Conservation (phyloP, 495 filamentous ascomycete genomes). For the Cryomyces minteri region DNA sequence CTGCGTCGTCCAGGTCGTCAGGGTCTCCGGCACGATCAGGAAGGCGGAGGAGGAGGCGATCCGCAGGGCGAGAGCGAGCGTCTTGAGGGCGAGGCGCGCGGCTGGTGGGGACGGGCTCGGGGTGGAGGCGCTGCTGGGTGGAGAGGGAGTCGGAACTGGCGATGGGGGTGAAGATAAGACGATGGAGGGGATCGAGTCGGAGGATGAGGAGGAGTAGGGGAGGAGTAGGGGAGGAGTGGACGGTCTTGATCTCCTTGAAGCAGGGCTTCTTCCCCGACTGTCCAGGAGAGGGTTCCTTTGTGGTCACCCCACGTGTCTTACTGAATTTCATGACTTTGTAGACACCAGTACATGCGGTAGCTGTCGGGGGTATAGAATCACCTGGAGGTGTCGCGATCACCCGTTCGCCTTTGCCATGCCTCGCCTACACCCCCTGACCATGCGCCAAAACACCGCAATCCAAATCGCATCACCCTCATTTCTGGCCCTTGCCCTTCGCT, state of each 20-base stretch:
- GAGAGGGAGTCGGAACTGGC: slow-evolving; percentile 8
- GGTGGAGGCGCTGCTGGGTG: slow-evolving; percentile 1
- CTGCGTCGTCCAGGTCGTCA: slow-evolving; percentile 70
- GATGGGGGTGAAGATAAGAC: slow-evolving; percentile 21
- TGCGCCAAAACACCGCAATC: not conserved
- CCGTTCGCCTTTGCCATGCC: no score
- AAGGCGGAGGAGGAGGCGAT: slow-evolving; percentile 85
- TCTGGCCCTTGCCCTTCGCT: slow-evolving; percentile 68
- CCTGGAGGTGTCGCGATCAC: no score
- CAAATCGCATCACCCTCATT: slow-evolving; percentile 18
- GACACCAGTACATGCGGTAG: no score
- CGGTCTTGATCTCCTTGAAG: not conserved
- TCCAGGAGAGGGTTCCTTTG: no score
- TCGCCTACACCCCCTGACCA: no score
- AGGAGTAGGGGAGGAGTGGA: slow-evolving; percentile 21
- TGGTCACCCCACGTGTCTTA: no score
- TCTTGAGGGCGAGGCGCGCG: slow-evolving; percentile 37
- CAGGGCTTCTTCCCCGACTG: no score
- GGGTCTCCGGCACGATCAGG: slow-evolving; percentile 83
- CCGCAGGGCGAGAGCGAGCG: slow-evolving; percentile 48
- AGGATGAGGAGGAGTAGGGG: slow-evolving; percentile 25
- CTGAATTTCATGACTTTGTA: no score
- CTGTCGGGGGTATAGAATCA: no score
- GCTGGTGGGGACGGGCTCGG: slow-evolving; percentile 10
- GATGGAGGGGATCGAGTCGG: slow-evolving; percentile 26